Base-by-base conservation (phyloP, 2,329 filamentous ascomycete genomes). In the Paecilomyces niveus region DNA sequence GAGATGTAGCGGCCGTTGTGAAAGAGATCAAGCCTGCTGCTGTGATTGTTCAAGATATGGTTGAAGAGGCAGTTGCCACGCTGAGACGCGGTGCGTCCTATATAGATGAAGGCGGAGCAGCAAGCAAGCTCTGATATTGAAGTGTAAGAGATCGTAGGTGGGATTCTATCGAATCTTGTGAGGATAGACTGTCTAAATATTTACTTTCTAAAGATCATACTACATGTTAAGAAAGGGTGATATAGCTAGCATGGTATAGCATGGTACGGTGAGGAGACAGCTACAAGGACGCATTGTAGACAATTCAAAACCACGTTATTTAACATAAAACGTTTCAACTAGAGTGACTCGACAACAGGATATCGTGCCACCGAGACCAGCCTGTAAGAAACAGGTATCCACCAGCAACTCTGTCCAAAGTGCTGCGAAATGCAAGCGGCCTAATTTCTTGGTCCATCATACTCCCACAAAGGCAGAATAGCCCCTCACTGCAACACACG, bases 41-140 rank as follows among this genome's bases (percentile, higher is more conserved):
- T 53, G 83, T 87, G 63, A 96, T 97, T 77, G 86, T 97, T n/a
- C 83, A 86, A 61, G 91, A 95, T 64, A 97, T 97, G 91, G 89
- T 96, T 9, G 76, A 77, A 21, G 87, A 92, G 72, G 90, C 90
- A 1, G 85, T 86, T 8, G 81, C 83, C 1, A 84, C 88, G 80
- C 70, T 95, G 66, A 84, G 80, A 72, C 70, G 81, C 29, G 88
- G 86, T 3, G 77, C 81, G 45, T 74, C 75, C 2, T 92, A 89
- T 74, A 71, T 92, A 60, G 64, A 56, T 26, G 68, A 62, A 21
- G 69, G 68, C 26, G 65, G 69, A 11, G 64, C 62, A 32, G 60
- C 65, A 11, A 82, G 79, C 61, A 81, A 78, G 61, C 66, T 83
- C 58, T 82, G 70, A 69, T 58, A 18, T 6, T 11, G 26, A 8